A percentile compares a stretch with the other conserved stretches of the same genome.
Conservation (phyloP, 495 filamentous ascomycete species). For the Tuber brumale region DNA sequence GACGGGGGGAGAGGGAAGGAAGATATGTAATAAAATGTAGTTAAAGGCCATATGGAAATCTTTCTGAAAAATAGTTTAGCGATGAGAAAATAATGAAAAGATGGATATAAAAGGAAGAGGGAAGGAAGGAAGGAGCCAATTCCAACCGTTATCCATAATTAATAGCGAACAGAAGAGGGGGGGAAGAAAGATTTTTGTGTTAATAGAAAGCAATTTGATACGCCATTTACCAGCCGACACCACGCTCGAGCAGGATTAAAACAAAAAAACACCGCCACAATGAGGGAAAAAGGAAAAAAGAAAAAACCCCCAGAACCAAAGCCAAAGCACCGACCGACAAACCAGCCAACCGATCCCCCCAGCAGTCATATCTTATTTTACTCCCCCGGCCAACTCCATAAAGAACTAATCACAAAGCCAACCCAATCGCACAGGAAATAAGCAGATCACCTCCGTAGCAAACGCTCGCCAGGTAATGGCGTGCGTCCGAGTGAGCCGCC, state of each 20-base stretch:
- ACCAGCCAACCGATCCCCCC: neutral
- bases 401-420: neutral
- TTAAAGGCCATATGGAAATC: neutral
- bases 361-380: neutral
- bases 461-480: conserved; percentile 10
- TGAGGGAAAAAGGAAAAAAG: neutral
- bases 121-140: neutral
- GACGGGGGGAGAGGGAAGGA: neutral
- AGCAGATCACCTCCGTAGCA: conserved; percentile 10
- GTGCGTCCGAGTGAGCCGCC: conserved; percentile 26
- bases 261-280: neutral
- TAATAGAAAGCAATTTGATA: neutral
- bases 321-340: neutral
- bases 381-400: neutral
- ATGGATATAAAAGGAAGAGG: neutral
- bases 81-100: neutral
- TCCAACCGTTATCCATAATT: neutral
- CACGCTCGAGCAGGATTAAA: neutral
- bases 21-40: neutral
- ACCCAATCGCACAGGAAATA: neutral
- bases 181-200: neutral
- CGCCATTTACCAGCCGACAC: conserved; percentile 4
- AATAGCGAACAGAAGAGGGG: neutral
- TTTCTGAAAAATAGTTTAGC: neutral
- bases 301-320: neutral